Conservation (phyloP, 2,329 filamentous ascomycete species). For the Magnaporthiopsis rhizophila region DNA sequence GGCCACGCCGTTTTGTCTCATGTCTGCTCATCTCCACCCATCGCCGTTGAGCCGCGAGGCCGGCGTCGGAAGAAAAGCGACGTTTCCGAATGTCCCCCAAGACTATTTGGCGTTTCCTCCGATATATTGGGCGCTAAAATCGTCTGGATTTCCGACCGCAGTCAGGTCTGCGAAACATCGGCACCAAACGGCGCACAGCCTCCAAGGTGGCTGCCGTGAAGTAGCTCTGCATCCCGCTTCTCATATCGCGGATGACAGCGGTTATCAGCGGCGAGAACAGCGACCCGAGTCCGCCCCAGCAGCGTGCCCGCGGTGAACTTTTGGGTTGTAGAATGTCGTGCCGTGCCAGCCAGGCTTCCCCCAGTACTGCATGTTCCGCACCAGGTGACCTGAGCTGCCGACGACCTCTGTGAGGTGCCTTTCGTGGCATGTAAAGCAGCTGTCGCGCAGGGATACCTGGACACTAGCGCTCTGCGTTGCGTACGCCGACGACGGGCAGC, state of each 20-base stretch:
- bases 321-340: slow-evolving; percentile 29
- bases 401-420: slow-evolving; percentile 28
- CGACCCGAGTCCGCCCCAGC: slow-evolving; percentile 16
- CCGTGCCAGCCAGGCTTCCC: slow-evolving; percentile 30
- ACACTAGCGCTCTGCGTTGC: slow-evolving; percentile 20
- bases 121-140: slow-evolving; percentile 14
- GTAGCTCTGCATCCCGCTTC: slow-evolving; percentile 30
- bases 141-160: background rate
- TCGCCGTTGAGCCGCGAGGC: too few species aligned
- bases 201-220: slow-evolving; percentile 24
- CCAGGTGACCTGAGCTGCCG: slow-evolving; percentile 18
- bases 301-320: slow-evolving; percentile 19
- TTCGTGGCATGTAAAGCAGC: slow-evolving; percentile 28
- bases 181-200: slow-evolving; percentile 22
- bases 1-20: too few species aligned
- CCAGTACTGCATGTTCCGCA: slow-evolving; percentile 33
- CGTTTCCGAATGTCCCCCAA: too few species aligned
- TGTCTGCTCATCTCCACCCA: background rate
- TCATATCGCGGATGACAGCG: slow-evolving; percentile 24
- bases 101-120: slow-evolving; percentile 10
- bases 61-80: background rate
- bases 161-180: slow-evolving; percentile 13
- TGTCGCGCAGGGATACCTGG: slow-evolving; percentile 24
- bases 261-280: slow-evolving; percentile 23
- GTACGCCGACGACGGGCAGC: slow-evolving; percentile 26